phyloP scores from a whole-genome alignment of 176 grass and related monocot species.

The Cocos nucifera region DNA sequence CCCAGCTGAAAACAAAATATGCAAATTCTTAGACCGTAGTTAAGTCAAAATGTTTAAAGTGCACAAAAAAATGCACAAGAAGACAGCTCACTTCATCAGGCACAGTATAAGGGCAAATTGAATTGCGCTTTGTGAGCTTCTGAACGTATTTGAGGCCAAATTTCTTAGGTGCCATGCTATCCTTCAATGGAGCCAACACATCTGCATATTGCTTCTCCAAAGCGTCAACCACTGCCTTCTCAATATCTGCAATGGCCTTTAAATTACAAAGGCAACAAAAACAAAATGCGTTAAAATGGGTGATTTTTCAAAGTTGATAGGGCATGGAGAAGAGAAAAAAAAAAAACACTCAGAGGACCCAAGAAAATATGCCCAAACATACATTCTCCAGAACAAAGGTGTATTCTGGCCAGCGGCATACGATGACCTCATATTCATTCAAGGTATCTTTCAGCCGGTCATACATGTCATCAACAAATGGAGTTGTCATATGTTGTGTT shows the following conservation, averaged over 20 bases:
- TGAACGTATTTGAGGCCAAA: conserved; percentile 93
- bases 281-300: conserved; percentile 6
- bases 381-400: conserved; percentile 93
- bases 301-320: conserved; percentile 13
- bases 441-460: conserved; percentile 69
- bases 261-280: conserved; percentile 34
- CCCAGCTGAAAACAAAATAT: conserved; percentile 54
- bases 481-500: conserved; percentile 90
- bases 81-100: conserved; percentile 79
- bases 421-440: conserved; percentile 92
- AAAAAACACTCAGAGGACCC: conserved; percentile 6
- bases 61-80: background rate
- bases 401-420: conserved; percentile 97
- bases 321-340: background rate
- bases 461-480: conserved; percentile 97
- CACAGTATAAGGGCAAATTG: conserved; percentile 53
- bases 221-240: conserved; percentile 78
- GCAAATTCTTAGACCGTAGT: background rate
- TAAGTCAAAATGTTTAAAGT: background rate
- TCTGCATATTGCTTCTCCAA: conserved; percentile 88
- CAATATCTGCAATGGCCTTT: conserved; percentile 98
- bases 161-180: conserved; percentile 85
- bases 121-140: conserved; percentile 89
- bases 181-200: conserved; percentile 82
- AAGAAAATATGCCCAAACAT: conserved; percentile 25